Conservation (phyloP, 306 rosid genomes). For the barrel medic (Medicago truncatula) region DNA sequence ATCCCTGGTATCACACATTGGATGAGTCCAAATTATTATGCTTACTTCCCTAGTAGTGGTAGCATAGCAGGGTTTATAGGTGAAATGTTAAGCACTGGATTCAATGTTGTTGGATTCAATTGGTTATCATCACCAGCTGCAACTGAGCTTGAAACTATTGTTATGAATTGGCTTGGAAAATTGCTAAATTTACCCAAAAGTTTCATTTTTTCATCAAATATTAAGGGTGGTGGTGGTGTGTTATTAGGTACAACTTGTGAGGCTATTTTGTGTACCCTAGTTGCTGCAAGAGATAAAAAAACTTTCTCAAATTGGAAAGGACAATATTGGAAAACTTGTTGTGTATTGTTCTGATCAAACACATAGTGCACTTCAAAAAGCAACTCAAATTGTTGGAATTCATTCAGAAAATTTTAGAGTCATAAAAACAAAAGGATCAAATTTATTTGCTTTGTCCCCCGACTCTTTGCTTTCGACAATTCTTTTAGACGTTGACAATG, state of each 20-base stretch:
- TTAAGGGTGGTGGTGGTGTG: slow-evolving; percentile 67
- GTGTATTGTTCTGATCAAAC: slow-evolving; percentile 75
- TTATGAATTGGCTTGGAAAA: slow-evolving; percentile 73
- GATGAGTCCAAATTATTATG: slow-evolving; percentile 65
- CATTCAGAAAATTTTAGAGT: slow-evolving; percentile 42
- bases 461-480: slow-evolving; percentile 34
- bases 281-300: slow-evolving; percentile 60
- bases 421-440: slow-evolving; percentile 41
- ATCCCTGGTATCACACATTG: slow-evolving; percentile 76
- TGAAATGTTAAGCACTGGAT: slow-evolving; percentile 60
- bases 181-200: slow-evolving; percentile 50
- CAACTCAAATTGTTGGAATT: slow-evolving; percentile 62
- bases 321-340: slow-evolving; percentile 46
- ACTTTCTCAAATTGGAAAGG: slow-evolving; percentile 27
- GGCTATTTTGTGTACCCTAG: slow-evolving; percentile 60
- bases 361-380: slow-evolving; percentile 59
- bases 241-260: slow-evolving; percentile 65
- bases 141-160: slow-evolving; percentile 66
- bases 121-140: slow-evolving; percentile 74
- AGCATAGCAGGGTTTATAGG: slow-evolving; percentile 69
- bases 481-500: slow-evolving; percentile 48
- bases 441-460: slow-evolving; percentile 48
- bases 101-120: slow-evolving; percentile 65
- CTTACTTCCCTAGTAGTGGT: slow-evolving; percentile 56
- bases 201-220: slow-evolving; percentile 48